A percentile compares a stretch with the other conserved stretches of the same genome.
Conservation (phyloP, 179 eudicot genomes). For the Beta lomatogona region DNA sequence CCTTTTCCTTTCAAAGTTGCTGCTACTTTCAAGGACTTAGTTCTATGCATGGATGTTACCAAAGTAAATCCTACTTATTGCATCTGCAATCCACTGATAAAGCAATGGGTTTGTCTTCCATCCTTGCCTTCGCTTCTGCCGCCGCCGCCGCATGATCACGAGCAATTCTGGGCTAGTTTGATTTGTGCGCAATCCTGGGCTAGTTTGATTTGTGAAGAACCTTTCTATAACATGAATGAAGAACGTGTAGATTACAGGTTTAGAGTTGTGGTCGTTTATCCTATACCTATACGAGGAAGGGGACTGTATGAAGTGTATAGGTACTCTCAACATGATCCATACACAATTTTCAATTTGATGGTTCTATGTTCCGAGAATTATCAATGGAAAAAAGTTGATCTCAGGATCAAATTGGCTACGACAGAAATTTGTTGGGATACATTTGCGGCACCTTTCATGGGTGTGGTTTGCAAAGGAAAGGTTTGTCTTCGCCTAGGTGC, state of each 20-base stretch:
- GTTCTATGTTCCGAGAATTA: conserved; percentile 4
- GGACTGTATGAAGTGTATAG: too few species aligned
- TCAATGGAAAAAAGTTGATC: neutral
- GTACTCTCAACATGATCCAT: neutral
- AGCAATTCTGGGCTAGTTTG: too few species aligned
- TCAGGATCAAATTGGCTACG: neutral
- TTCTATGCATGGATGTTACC: neutral
- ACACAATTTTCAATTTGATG: neutral
- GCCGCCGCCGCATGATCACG: neutral
- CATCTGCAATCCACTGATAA: conserved; percentile 18
- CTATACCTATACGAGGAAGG: neutral
- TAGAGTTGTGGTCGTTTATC: neutral
- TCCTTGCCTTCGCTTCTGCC: neutral
- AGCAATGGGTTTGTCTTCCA: conserved; percentile 17
- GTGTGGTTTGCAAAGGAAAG: conserved; percentile 12
- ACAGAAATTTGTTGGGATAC: neutral
- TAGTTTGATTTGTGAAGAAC: neutral
- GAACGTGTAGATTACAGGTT: neutral
- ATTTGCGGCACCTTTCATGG: neutral
- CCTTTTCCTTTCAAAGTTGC: neutral
- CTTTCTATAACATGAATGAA: neutral
- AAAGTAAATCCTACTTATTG: neutral
- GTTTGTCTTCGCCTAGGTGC: neutral
- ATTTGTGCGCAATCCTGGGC: neutral
- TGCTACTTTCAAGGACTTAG: neutral